Evolutionary conservation across 2,329 filamentous ascomycete species (phyloP).

Genomic region (Sphaerostilbella broomeana): DNA sequence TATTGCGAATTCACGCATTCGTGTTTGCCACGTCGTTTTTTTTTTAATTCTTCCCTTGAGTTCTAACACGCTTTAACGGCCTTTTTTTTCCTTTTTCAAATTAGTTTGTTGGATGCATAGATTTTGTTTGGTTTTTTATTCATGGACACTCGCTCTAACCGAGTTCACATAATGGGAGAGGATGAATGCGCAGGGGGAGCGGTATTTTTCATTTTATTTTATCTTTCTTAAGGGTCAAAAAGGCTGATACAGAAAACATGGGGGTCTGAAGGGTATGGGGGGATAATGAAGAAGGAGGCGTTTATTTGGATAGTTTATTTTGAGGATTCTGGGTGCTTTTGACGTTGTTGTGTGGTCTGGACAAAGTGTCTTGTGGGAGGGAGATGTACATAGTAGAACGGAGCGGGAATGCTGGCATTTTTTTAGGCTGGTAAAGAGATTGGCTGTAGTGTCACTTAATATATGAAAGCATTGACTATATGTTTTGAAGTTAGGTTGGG

Average conservation of each 20-base stretch:
- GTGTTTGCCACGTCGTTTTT: too few relatives aligned
- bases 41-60: too few relatives aligned
- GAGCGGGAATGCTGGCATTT: not conserved
- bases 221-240: conserved; percentile 4
- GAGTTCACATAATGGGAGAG: not conserved
- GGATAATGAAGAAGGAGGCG: conserved; percentile 6
- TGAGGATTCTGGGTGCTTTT: not conserved
- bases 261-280: not conserved
- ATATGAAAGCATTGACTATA: not conserved
- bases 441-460: not conserved
- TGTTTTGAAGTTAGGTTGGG: not conserved
- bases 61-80: conserved; percentile 7
- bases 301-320: conserved; percentile 4
- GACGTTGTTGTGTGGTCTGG: too few relatives aligned
- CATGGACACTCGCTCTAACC: too few relatives aligned
- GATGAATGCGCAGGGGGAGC: not conserved
- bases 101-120: conserved; percentile 3
- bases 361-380: not conserved
- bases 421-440: not conserved
- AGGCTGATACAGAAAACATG: conserved; percentile 13
- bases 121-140: not conserved
- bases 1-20: not conserved
- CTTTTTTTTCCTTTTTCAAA: conserved; percentile 1
- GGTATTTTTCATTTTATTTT: too few relatives aligned
- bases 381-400: not conserved